Evolutionary conservation across 352 stramenopile species (phyloP), one percentile per base, ranked within the genome.

Genomic region (Phytophthora sp.): DNA sequence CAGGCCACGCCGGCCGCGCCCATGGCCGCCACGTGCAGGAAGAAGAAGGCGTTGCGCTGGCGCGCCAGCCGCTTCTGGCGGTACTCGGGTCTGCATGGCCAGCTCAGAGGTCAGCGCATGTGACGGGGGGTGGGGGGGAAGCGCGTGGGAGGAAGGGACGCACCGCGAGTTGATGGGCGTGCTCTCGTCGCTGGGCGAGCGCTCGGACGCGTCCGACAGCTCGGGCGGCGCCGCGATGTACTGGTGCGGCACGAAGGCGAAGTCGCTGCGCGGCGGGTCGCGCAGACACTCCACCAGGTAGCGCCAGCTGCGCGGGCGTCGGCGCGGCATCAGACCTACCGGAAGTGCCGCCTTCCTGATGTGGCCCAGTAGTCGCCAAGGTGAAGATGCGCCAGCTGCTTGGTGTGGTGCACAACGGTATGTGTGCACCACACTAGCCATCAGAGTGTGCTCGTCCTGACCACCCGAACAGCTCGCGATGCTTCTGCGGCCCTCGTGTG

Each of bases 211-310:
- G 20, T 75, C 54, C 51, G 72, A 69, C 35, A 79, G 43, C 55
- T 79, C 67, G 21, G 60, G 21, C n/a, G 79, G 76, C 8, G 76
- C 77, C 41, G 77, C 72, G 17, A 92, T 77, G 66, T 94, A 91
- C 50, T 91, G 81, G 58, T 94, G 85, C 46, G 85, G 82, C 51
- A 94, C 82, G 51, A 94, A 94, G 9, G 83, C 84, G 61, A 91
- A 94, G 55, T 91, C 85, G 56, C 81, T 92, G 37, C 85, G 82
- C 42, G 77, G 60, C 8, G 85, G 85, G 26, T 92, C 81, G 1
- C 77, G 72, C 60, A 94, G 70, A 50, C 82, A 80, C 18, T 75
- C 68, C 44, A 91, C 74, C 30, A 94, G 72, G 46, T 74, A 86
- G 57, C 75, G 81, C 85, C 85, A 94, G 21, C 50, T 74, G 49